Evolutionary conservation across 2,329 filamentous ascomycete species (phyloP), one percentile per base, ranked within the genome.

Genomic region (Chaetothyriales sp.): DNA sequence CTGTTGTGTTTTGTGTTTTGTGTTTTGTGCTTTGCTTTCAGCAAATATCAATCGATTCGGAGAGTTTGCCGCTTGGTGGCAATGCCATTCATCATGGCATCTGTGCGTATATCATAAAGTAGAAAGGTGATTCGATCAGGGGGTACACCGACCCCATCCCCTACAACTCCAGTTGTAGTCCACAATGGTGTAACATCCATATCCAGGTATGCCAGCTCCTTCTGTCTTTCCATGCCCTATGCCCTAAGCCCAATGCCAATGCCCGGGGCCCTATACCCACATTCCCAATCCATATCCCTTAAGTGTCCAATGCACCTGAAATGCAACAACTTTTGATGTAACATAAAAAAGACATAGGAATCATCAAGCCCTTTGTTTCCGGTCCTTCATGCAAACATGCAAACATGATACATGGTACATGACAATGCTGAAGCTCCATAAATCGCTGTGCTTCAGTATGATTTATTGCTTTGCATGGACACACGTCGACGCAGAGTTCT

Each of bases 401-500:
- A 25, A 25, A 25, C 22, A 25, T 25, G 22, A 6, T 25, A 39
- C 32, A 39, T 39, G 10, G 15, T 39, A 39, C 32, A 39, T 39
- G 10, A 15, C 15, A 39, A 39, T 39, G 32, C 32, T 15, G 2
- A 15, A 39, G 3, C 10, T 12, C 32, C 32, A 5, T 39, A 15
- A 39, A 39, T 15, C 10, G 15, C 5, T 15, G 12, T 15, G 32
- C 9, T 39, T 39, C 32, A 15, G 10, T 15, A 15, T 39, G 32
- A 50, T 43, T 55, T 54, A 42, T 55, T 57, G 57, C 57, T 55
- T 49, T 59, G 57, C 58, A 60, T 56, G 1, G 58, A 60, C 18
- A 60, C 57, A 55, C 58, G 58, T 45, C 66, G 63, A 56, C 69
- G 64, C 54, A 67, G 69, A 53, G 71, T 68, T 43, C 85, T 77